phyloP scores from a whole-genome alignment of 352 stramenopile genomes.

The Pythium volutum region DNA sequence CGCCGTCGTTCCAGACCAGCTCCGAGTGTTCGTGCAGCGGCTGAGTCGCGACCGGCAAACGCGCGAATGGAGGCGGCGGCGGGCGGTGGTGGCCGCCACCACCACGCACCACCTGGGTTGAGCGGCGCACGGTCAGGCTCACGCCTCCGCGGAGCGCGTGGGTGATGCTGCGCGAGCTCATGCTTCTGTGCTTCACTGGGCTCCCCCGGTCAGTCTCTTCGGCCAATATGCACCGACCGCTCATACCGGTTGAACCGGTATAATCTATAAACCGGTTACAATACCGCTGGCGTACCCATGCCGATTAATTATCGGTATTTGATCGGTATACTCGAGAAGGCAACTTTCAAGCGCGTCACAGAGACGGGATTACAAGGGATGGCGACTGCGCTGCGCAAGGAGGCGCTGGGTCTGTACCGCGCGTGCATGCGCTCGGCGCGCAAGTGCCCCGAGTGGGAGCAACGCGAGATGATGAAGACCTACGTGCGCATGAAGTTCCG shows the following conservation, averaged over 20 bases:
- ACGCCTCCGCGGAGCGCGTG: conserved; percentile 57
- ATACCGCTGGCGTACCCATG: background rate
- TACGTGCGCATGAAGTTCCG: conserved; percentile 83
- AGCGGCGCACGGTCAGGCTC: conserved; percentile 51
- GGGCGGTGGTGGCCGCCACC: conserved; percentile 57
- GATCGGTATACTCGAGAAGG: background rate
- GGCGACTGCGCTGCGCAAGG: conserved; percentile 24
- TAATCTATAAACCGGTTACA: background rate
- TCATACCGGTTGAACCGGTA: conserved; percentile 13
- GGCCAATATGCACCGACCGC: conserved; percentile 17
- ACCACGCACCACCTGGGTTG: conserved; percentile 45
- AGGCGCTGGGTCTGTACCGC: conserved; percentile 63
- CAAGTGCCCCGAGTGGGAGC: conserved; percentile 70
- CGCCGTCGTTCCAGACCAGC: conserved; percentile 86
- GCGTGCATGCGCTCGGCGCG: conserved; percentile 73
- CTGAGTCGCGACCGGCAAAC: conserved; percentile 57
- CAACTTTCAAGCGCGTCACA: background rate
- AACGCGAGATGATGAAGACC: conserved; percentile 81
- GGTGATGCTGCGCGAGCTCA: conserved; percentile 64
- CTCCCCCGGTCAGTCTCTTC: conserved; percentile 18
- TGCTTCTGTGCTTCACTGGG: conserved; percentile 21
- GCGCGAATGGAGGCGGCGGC: conserved; percentile 76
- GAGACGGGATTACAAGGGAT: background rate
- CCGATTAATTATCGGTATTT: conserved; percentile 7
- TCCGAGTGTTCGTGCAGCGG: conserved; percentile 75